A percentile compares a stretch with the other conserved stretches of the same genome.
Evolutionary conservation across 2,329 filamentous ascomycete species (phyloP).

Genomic region (Ilyonectria mors-panacis): DNA sequence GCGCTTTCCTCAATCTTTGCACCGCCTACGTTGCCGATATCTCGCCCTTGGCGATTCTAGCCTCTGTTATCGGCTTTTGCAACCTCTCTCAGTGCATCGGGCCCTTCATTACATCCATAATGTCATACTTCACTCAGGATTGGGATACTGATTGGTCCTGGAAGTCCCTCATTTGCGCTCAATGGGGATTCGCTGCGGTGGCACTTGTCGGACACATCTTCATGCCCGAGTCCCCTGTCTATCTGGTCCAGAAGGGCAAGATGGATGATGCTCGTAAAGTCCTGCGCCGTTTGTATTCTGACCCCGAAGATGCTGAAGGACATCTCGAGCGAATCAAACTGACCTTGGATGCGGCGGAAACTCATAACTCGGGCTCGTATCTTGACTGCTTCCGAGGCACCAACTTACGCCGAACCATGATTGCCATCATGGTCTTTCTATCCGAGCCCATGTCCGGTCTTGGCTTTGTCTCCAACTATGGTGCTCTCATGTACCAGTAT

Average conservation of each 20-base stretch:
- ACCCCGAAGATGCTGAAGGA: slow-evolving; percentile 56
- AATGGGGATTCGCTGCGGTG: slow-evolving; percentile 58
- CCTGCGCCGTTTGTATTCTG: slow-evolving; percentile 62
- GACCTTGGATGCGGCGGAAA: slow-evolving; percentile 61
- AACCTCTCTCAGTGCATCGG: slow-evolving; percentile 59
- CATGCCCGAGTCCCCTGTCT: slow-evolving; percentile 67
- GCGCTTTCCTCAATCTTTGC: slow-evolving; percentile 56
- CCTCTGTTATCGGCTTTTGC: slow-evolving; percentile 54
- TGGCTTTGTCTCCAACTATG: slow-evolving; percentile 60
- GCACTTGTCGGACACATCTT: slow-evolving; percentile 52
- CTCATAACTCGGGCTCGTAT: slow-evolving; percentile 54
- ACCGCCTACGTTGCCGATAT: slow-evolving; percentile 57
- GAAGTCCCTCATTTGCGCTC: slow-evolving; percentile 57
- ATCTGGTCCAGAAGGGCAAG: slow-evolving; percentile 59
- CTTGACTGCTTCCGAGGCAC: slow-evolving; percentile 60
- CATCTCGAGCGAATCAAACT: slow-evolving; percentile 61
- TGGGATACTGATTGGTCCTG: slow-evolving; percentile 59
- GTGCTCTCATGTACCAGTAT: slow-evolving; percentile 52
- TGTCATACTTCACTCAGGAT: slow-evolving; percentile 54
- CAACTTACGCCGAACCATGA: slow-evolving; percentile 59
- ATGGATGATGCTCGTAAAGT: slow-evolving; percentile 59
- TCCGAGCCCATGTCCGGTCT: slow-evolving; percentile 63
- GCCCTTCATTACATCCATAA: slow-evolving; percentile 56
- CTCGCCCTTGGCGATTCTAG: slow-evolving; percentile 56
- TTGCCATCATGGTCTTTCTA: slow-evolving; percentile 59